A percentile compares a stretch with the other conserved stretches of the same genome.
Conservation (phyloP, 1,284 basidiomycete genomes). For the Schizophyllum commune region DNA sequence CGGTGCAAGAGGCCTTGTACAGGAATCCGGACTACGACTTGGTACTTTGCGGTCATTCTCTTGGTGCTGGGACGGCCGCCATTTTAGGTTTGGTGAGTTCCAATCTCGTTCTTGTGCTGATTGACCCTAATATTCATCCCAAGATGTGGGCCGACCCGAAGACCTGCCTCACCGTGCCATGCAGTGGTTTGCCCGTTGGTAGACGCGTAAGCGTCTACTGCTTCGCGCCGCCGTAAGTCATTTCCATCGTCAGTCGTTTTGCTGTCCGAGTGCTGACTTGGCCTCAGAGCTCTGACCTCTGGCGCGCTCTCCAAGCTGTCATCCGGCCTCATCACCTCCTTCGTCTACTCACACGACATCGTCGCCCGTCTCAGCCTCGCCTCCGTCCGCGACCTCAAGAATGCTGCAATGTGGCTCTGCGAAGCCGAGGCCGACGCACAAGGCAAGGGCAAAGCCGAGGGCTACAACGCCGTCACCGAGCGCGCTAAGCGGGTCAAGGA, state of each 20-base stretch:
- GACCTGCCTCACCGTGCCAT: conserved; percentile 63
- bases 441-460: conserved; percentile 30
- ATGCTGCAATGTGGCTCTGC: conserved; percentile 72
- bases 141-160: conserved; percentile 81
- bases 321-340: conserved; percentile 60
- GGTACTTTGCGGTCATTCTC: conserved; percentile 77
- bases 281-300: conserved; percentile 49
- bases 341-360: conserved; percentile 77
- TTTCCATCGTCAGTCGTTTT: conserved; percentile 8
- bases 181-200: conserved; percentile 63
- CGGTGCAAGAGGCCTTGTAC: conserved; percentile 61
- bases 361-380: conserved; percentile 75
- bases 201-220: conserved; percentile 69
- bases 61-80: conserved; percentile 81
- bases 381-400: conserved; percentile 68
- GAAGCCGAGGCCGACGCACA: conserved; percentile 45
- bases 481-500: conserved; percentile 53
- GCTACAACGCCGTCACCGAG: conserved; percentile 54
- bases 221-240: conserved; percentile 70
- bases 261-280: conserved; percentile 4
- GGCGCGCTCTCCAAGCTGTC: conserved; percentile 47
- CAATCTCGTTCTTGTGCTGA: background rate
- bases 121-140: conserved; percentile 5
- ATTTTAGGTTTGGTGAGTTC: conserved; percentile 62
- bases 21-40: conserved; percentile 67